Conservation (phyloP, 2,329 filamentous ascomycete species). For the Biscogniauxia marginata region DNA sequence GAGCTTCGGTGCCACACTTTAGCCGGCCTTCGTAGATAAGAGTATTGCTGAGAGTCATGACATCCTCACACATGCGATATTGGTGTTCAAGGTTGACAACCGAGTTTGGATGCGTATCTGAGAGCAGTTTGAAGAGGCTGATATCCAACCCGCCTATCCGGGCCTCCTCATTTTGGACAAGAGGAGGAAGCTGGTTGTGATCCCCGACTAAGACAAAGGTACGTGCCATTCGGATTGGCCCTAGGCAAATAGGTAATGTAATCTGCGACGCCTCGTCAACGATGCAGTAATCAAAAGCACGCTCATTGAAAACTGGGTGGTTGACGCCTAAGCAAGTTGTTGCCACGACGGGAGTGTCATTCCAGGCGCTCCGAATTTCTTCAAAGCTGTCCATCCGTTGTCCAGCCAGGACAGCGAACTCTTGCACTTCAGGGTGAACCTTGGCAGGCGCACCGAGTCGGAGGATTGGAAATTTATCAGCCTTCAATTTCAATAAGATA, state of each 20-base stretch:
- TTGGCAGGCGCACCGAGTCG: constrained; percentile 84
- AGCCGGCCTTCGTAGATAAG: constrained; percentile 90
- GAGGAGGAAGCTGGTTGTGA: constrained; percentile 90
- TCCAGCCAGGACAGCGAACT: constrained; percentile 78
- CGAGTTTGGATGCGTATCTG: constrained; percentile 80
- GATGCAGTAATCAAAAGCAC: constrained; percentile 96
- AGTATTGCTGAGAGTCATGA: constrained; percentile 90
- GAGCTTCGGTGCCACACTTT: constrained; percentile 79
- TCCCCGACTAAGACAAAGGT: constrained; percentile 96
- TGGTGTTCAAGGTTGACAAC: constrained; percentile 93
- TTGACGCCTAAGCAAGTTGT: constrained; percentile 93
- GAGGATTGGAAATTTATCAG: constrained; percentile 74
- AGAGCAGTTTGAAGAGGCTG: constrained; percentile 90
- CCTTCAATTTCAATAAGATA: constrained; percentile 85
- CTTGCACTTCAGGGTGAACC: constrained; percentile 81
- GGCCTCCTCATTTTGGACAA: constrained; percentile 90
- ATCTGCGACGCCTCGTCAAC: constrained; percentile 98
- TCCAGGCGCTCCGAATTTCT: constrained; percentile 80
- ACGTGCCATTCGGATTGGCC: constrained; percentile 86
- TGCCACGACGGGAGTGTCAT: constrained; percentile 83
- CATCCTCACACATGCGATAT: constrained; percentile 97
- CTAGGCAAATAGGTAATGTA: constrained; percentile 89
- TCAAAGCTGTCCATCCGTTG: constrained; percentile 75
- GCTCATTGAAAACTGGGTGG: constrained; percentile 82
- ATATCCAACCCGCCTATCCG: constrained; percentile 84